These are phyloP conservation scores for Luzula sylvatica DNA, from an alignment of 176 grass and related monocot species.

Conservation along the genomic window DNA sequence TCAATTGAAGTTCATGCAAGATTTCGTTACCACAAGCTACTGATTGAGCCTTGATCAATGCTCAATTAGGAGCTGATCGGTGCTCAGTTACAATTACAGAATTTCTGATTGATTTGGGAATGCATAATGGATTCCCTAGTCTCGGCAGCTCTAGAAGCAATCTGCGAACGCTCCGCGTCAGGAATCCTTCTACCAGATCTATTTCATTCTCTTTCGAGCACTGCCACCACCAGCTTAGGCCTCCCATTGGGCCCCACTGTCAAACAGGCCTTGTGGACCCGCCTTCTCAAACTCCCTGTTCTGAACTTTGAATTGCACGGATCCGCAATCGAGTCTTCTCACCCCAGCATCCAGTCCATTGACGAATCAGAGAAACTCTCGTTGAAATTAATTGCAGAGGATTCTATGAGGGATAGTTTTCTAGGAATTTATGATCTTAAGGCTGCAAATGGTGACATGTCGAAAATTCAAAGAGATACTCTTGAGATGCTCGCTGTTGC, in stretches of 20 bases:
- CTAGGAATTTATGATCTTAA: conserved; percentile 78
- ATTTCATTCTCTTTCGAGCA: conserved; percentile 24
- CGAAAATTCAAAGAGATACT: conserved; percentile 34
- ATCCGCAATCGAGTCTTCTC: conserved; percentile 22
- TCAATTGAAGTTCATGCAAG: no score
- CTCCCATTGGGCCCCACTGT: conserved; percentile 33
- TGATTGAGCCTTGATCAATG: not conserved
- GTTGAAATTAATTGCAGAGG: conserved; percentile 40
- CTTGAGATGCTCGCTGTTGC: conserved; percentile 61
- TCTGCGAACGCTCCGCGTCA: conserved; percentile 43
- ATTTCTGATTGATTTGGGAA: no score
- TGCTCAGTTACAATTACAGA: no score
- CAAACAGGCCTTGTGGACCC: conserved; percentile 51
- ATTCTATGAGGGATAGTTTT: conserved; percentile 62
- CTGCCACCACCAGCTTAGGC: conserved; percentile 26
- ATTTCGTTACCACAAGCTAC: no score
- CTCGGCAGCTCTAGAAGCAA: conserved; percentile 62
- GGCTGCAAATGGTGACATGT: conserved; percentile 47
- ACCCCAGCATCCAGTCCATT: conserved; percentile 36
- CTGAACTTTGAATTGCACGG: conserved; percentile 47
- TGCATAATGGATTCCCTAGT: conserved; percentile 59
- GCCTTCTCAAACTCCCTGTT: conserved; percentile 46
- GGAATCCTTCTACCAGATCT: conserved; percentile 46
- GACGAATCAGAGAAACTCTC: conserved; percentile 47
- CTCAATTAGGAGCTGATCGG: no score